phyloP scores from a whole-genome alignment of 2,329 filamentous ascomycete genomes.

The Gnomoniopsis sp. region DNA sequence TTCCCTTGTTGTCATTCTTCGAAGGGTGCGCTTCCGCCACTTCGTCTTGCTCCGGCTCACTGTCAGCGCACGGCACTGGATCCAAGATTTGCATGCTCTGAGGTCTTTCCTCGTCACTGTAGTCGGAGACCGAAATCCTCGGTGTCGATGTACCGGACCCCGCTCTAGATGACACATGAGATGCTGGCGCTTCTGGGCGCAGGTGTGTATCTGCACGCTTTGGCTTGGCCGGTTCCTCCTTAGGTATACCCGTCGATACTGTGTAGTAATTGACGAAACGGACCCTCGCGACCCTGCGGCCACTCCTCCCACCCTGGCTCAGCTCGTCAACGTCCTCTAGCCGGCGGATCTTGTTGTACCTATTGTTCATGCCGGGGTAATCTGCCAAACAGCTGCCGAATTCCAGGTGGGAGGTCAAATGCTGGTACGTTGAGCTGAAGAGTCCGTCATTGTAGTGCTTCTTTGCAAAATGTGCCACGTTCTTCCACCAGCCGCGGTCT shows the following conservation, averaged over 20 bases:
- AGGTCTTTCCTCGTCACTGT: conserved; percentile 31
- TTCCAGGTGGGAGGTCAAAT: conserved; percentile 77
- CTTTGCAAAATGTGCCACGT: conserved; percentile 70
- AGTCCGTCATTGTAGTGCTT: conserved; percentile 74
- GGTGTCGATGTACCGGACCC: conserved; percentile 30
- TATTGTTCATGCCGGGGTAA: conserved; percentile 62
- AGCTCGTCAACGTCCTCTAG: conserved; percentile 69
- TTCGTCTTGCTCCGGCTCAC: background rate
- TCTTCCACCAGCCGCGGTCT: conserved; percentile 66
- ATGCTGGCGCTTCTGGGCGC: conserved; percentile 15
- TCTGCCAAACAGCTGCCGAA: conserved; percentile 81
- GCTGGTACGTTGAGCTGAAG: conserved; percentile 65
- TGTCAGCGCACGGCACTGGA: conserved; percentile 17
- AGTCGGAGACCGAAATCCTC: conserved; percentile 42
- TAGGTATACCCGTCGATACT: conserved; percentile 71
- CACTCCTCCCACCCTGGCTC: conserved; percentile 21
- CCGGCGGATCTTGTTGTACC: conserved; percentile 67
- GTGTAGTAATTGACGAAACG: conserved; percentile 91
- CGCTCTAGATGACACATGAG: conserved; percentile 11
- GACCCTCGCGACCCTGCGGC: conserved; percentile 49
- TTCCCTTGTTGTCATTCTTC: background rate
- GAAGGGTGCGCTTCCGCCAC: background rate
- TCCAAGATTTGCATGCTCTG: conserved; percentile 18
- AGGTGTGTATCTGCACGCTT: conserved; percentile 18
- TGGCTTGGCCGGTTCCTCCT: conserved; percentile 33